Conservation (phyloP, 2,329 filamentous ascomycete species). For the Anisogramma anomala region DNA sequence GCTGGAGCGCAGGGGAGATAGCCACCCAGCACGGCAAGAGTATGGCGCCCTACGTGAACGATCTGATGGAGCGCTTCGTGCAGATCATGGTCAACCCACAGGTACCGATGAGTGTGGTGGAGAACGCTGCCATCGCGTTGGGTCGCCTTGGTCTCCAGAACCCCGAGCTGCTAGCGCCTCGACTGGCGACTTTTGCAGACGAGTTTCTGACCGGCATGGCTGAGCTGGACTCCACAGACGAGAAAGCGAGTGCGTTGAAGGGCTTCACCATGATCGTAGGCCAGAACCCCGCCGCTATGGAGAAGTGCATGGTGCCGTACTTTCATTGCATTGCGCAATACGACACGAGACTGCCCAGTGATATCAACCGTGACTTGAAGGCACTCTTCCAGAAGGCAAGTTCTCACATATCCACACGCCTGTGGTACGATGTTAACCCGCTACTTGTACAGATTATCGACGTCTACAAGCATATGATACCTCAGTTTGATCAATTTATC, state of each 20-base stretch:
- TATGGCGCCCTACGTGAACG: conserved; percentile 66
- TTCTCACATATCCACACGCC: conserved; percentile 6
- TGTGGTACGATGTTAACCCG: not conserved
- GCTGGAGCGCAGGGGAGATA: conserved; percentile 93
- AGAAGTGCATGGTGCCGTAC: conserved; percentile 69
- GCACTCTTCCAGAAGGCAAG: conserved; percentile 67
- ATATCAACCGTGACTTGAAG: conserved; percentile 53
- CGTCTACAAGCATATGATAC: conserved; percentile 48
- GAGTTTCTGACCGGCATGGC: conserved; percentile 74
- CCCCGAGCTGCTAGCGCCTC: conserved; percentile 63
- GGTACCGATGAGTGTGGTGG: conserved; percentile 75
- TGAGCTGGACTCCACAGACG: conserved; percentile 76
- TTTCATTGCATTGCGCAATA: conserved; percentile 77
- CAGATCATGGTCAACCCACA: conserved; percentile 76
- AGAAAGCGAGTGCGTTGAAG: conserved; percentile 87
- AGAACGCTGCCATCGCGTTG: conserved; percentile 89
- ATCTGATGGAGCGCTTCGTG: conserved; percentile 64
- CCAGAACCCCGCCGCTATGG: conserved; percentile 84
- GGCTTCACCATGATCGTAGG: conserved; percentile 80
- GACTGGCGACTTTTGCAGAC: conserved; percentile 67
- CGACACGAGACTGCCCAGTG: conserved; percentile 48
- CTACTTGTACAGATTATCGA: conserved; percentile 29
- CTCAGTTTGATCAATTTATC: conserved; percentile 45
- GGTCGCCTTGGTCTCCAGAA: conserved; percentile 77
- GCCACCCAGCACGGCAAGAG: conserved; percentile 64